Percentiles rank a stretch among this genome's conserved stretches.
Conservation (phyloP, 257 asterid genomes). For the Parsonsia alboflavescens region DNA sequence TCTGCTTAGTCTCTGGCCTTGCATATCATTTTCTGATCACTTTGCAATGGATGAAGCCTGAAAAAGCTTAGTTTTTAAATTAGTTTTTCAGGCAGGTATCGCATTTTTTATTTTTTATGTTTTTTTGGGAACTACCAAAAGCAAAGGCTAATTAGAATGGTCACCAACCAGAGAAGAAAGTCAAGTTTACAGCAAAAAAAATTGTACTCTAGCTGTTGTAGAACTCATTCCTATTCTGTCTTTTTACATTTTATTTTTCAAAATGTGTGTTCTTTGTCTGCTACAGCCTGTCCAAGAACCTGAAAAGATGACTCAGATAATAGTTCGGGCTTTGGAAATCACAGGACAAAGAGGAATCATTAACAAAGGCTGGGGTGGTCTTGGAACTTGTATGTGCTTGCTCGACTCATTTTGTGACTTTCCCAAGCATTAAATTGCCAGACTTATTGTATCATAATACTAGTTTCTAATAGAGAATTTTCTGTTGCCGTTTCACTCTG, state of each 20-base stretch:
- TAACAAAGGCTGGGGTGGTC: slow-evolving; percentile 97
- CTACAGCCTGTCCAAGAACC: slow-evolving; percentile 86
- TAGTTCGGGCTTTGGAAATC: slow-evolving; percentile 69
- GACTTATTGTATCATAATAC: background rate
- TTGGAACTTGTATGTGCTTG: slow-evolving; percentile 61
- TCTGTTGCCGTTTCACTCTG: background rate
- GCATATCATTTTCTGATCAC: background rate
- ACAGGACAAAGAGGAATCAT: slow-evolving; percentile 91
- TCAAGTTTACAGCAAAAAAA: background rate
- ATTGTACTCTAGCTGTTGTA: background rate
- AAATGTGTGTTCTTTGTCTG: slow-evolving; percentile 1
- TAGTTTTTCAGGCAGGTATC: background rate
- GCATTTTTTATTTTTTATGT: too few species aligned
- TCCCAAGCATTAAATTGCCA: background rate
- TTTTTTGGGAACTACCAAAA: background rate
- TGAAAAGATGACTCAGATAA: slow-evolving; percentile 70
- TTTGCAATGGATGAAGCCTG: background rate
- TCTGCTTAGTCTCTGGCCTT: background rate
- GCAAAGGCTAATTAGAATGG: background rate
- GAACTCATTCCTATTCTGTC: background rate
- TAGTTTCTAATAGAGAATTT: background rate
- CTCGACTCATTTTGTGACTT: background rate
- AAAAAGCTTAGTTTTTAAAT: background rate
- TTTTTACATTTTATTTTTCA: too few species aligned
- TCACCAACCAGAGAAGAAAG: background rate